Evolutionary conservation across 768 basidiomycete genomes (phyloP).

Genomic region (Pulveroboletus sp.): DNA sequence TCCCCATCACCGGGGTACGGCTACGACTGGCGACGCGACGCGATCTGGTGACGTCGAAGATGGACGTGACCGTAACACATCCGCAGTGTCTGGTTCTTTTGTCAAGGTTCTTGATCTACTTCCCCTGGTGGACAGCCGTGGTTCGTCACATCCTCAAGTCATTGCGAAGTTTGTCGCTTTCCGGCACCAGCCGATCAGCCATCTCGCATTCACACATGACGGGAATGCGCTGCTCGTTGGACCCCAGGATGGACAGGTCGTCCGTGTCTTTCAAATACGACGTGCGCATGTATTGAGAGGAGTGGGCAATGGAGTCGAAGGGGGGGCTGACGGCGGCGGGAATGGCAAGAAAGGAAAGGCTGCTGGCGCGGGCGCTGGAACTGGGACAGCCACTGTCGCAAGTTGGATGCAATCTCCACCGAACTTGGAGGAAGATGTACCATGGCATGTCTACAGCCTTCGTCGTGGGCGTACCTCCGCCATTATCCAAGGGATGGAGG

Average conservation of each 20-base stretch:
- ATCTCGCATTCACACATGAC: slow-evolving; percentile 49
- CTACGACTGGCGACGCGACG: slow-evolving; percentile 6
- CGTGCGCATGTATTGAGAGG: slow-evolving; percentile 18
- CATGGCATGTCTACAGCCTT: slow-evolving; percentile 66
- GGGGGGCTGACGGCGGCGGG: neutral
- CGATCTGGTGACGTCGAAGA: slow-evolving; percentile 14
- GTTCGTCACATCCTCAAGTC: slow-evolving; percentile 26
- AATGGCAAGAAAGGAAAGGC: slow-evolving; percentile 2
- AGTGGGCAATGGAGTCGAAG: neutral
- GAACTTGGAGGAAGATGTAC: slow-evolving; percentile 20
- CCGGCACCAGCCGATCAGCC: slow-evolving; percentile 45
- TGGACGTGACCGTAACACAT: slow-evolving; percentile 3
- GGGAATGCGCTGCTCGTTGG: slow-evolving; percentile 51
- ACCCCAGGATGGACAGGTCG: slow-evolving; percentile 53
- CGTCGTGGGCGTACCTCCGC: slow-evolving; percentile 71
- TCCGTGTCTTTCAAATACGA: slow-evolving; percentile 47
- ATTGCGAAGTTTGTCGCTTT: slow-evolving; percentile 51
- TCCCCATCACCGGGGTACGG: slow-evolving; percentile 15
- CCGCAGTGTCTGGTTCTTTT: slow-evolving; percentile 39
- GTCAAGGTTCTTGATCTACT: slow-evolving; percentile 58
- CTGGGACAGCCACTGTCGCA: neutral
- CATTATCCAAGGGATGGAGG: slow-evolving; percentile 49
- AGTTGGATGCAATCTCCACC: slow-evolving; percentile 1
- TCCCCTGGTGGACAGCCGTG: slow-evolving; percentile 26
- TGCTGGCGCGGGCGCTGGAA: slow-evolving; percentile 1